phyloP scores from a whole-genome alignment of 345 rosid species.

The Turnera subulata region DNA sequence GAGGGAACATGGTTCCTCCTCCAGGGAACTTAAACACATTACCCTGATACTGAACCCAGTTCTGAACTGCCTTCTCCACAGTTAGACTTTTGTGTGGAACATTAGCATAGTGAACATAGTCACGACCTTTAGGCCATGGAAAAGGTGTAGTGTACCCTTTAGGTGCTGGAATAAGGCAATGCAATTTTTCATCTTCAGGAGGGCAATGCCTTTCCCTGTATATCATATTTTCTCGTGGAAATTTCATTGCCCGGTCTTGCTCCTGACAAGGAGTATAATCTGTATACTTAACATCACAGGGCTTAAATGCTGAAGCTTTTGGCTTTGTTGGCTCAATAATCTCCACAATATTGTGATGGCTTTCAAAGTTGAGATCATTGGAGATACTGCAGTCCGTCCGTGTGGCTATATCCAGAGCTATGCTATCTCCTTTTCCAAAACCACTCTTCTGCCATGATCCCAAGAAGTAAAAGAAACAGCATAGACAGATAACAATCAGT shows the following conservation, averaged over 20 bases:
- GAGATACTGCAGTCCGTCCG: constrained; percentile 59
- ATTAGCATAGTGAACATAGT: constrained; percentile 85
- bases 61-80: constrained; percentile 83
- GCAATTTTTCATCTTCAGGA: constrained; percentile 65
- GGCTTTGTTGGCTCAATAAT: constrained; percentile 48
- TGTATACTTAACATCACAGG: constrained; percentile 67
- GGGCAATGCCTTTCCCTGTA: constrained; percentile 98
- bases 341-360: constrained; percentile 69
- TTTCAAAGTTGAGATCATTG: constrained; percentile 64
- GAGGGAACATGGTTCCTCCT: constrained; percentile 99
- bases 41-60: constrained; percentile 93
- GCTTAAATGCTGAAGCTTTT: constrained; percentile 48
- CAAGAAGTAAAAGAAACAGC: constrained; percentile 83
- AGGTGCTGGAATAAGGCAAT: constrained; percentile 91
- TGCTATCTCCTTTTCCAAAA: constrained; percentile 81
- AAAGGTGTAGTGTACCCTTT: constrained; percentile 83
- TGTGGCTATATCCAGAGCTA: constrained; percentile 62
- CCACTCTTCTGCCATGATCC: constrained; percentile 99
- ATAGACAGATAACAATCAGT: constrained; percentile 67
- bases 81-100: constrained; percentile 89
- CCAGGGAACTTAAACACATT: constrained; percentile 93
- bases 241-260: constrained; percentile 85
- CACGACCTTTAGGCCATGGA: constrained; percentile 96
- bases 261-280: constrained; percentile 98
- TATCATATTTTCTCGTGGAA: constrained; percentile 89